Evolutionary conservation across 2,329 filamentous ascomycete genomes (phyloP), one percentile per base, ranked within the genome.

Genomic region (Periconia macrospinosa): DNA sequence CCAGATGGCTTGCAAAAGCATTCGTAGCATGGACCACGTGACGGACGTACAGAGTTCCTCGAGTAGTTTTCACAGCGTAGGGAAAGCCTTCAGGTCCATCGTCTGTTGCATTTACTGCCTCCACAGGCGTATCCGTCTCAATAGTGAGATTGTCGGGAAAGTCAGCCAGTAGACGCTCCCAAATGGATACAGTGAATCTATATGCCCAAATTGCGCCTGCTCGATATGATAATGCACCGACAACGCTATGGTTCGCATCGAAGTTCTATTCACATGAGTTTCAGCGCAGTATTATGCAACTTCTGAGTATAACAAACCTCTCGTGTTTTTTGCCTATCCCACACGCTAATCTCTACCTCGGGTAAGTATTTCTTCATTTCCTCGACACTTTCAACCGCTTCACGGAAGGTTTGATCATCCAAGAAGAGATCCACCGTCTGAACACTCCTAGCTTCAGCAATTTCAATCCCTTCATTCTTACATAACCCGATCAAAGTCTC

Each of bases 1-100:
- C 61, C 1, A 86, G 76, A 47, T 83, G 77, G 0, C 77, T 67
- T 0, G 80, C 75, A 57, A 81, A 81, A 6, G 74, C 82, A 56
- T 87, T 86, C 1, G 83, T 86, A 8, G 81, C 81, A 57, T 87
- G 81, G 2, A 86, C 74, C 1, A 87, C 72, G 49, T 86, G 78
- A 0, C 72, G 70, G 8, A 81, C 74, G 3, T 62, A 65, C 33
- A 86, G 72, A 0, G 41, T 57, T 2, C 82, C 82, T 7, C 78
- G 71, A 0, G 59, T 49, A 1, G 83, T 85, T 5, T 71, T 58
- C 6, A 86, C 60, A 1, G 68, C 63, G 60, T 57, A 59, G 5
- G 57, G 57, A 20, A 55, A 57, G 47, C 52, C 47, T 42, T 80
- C 82, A 1, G 69, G 76, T 15, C 63, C 59, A 5, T 67, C 54